Evolutionary conservation across 129 eudicot genomes (phyloP), one percentile per base, ranked within the genome.

Genomic region (Erigeron canadensis): DNA sequence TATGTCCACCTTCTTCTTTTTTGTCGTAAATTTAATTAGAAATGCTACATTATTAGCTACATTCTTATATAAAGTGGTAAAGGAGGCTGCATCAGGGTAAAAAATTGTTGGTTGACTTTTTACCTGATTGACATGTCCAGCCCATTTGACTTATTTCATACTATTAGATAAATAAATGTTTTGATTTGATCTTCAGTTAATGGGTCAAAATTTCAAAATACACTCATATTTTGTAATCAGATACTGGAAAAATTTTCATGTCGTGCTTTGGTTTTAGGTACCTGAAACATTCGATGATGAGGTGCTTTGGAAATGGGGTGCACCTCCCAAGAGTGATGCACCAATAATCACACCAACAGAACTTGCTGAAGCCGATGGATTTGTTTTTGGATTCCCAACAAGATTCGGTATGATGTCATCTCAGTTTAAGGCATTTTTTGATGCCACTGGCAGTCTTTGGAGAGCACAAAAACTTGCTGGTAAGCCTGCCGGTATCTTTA

Each of bases 351-450:
- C 95, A 66, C 83, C 97, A 48, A 75, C 37, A 17, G 83, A 91
- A 57, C 97, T 88, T 66, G 81, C 88, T 63, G 97, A 91, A 40
- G 97, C 97, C 41, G 97, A 91, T 82, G 97, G 96, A 21, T 88
- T 88, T 43, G 65, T 88, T 69, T 91, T 91, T 67, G 97, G 97
- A 62, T 91, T 91, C 77, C 97, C 97, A 34, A 88, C 97, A 47
- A 81, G 97, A 73, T 91, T 84, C 37, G 96, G 96, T 12, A 89
- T 89, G 93, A 89, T 86, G 94, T 75, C 96, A 65, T 90, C 96
- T 37, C 96, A 90, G 63, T 90, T 90, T 70, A 90, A 90, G 78
- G 86, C 96, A 46, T 90, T 90, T 83, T 76, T 90, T 48, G 97
- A 91, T 70, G 85, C 97, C 61, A 91, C 96, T 19, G 92, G 96